Evolutionary conservation across 2,329 filamentous ascomycete genomes (phyloP), one percentile per base, ranked within the genome.

Genomic region (Claviceps citrina): DNA sequence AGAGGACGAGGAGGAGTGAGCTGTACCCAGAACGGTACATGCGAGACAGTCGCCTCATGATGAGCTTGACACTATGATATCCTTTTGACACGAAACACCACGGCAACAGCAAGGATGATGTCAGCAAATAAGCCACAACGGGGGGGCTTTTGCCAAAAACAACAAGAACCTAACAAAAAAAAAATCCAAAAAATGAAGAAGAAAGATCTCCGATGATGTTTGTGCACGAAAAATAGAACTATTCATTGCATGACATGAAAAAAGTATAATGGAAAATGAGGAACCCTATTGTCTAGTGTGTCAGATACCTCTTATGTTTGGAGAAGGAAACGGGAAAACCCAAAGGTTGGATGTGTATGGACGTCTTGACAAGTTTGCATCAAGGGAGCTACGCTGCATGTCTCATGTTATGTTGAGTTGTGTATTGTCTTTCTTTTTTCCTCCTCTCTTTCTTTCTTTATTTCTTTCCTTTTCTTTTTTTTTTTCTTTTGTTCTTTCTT

Each of bases 1-100:
- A 51, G 80, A 84, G 54, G 83, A 89, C 49, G 65, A 69, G 0
- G 65, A 85, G 27, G 89, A 87, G 46, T 54, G 45, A 46, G 20
- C 15, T 7, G 16, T 3, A 10, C 5, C 4, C 18, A 10, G 5
- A 22, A 22, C 18, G 6, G 1, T 22, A 20, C 15, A 16, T 30
- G 9, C 7, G 7, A n/a, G 15, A 13, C n/a, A 9, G 12, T 16
- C 13, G 6, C 26, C 13, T 7, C 5, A 13, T 12, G n/a, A n/a
- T n/a, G n/a, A n/a, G n/a, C n/a, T n/a, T n/a, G n/a, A n/a, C n/a
- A n/a, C n/a, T n/a, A n/a, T n/a, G 6, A 24, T 16, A 8, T 31
- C 13, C 26, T 16, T 5, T 25, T 15, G 12, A 16, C 32, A 16
- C 20, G 13, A 36, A n/a, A 5, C 10, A 12, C 7, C 15, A 24